Base-by-base conservation (phyloP, 352 stramenopile species). In the Globisporangium iwayamae region DNA sequence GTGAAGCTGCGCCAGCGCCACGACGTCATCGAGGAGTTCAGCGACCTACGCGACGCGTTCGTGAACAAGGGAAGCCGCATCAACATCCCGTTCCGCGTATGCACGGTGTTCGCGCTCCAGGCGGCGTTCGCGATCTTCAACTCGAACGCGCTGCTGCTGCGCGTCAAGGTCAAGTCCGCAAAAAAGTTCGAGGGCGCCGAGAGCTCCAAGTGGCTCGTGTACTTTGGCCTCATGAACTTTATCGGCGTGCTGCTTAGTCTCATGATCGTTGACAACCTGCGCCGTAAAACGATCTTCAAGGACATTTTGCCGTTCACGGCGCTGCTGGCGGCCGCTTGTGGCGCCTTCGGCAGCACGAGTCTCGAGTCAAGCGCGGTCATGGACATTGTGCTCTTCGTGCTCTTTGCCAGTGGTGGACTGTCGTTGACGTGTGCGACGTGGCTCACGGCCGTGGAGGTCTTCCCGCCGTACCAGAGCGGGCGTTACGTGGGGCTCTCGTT, bases 281-380 rank as follows among this genome's bases (percentile, higher is more conserved):
- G 84, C n/a, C 85, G 87, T 65, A 96, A 96, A 71, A 96, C 87
- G 10, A 89, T 96, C 28, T 89, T 93, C 66, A 96, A 96, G 67
- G 87, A 94, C 52, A 84, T 94, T 51, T 56, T 96, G 45, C 87
- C 87, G 16, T 80, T 96, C 59, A 78, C 75, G 22, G 81, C 75
- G 8, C 67, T 70, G 1, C 67, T 96, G 16, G 83, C 85, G 34
- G 60, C 82, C 25, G 80, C 73, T 0, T 91, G 83, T 55, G 82
- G 85, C 10, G 82, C 76, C 8, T 39, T 94, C 9, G 75, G 78
- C 16, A 76, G 73, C n/a, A 74, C 78, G 25, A 73, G 72, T 0
- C 64, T 85, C 30, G 65, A 84, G 45, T 60, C 73, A 43, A 83
- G 64, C 51, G 67, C 67, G 7, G 59, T 93, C 16, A 85, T 79